phyloP scores from a whole-genome alignment of 2,329 filamentous ascomycete species.

The Pseudocercospora crystallina region DNA sequence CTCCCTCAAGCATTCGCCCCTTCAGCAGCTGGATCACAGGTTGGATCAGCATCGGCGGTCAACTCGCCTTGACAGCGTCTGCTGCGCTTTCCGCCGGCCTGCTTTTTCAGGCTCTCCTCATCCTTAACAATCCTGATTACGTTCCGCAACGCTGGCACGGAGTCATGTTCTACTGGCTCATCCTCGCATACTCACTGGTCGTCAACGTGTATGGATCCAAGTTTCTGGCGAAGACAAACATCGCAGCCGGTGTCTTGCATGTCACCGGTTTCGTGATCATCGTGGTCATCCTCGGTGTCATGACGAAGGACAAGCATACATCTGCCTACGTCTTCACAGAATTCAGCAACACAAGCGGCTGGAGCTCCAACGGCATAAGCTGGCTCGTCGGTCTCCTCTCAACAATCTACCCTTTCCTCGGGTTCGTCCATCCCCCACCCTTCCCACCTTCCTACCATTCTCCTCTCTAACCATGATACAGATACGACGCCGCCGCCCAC shows the following conservation, averaged over 20 bases:
- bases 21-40: constrained; percentile 41
- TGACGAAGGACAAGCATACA: constrained; percentile 38
- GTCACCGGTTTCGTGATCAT: constrained; percentile 51
- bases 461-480: background rate
- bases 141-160: constrained; percentile 26
- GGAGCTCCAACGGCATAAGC: constrained; percentile 19
- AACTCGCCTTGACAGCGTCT: constrained; percentile 20
- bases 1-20: constrained; percentile 35
- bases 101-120: constrained; percentile 22
- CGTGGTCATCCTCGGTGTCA: constrained; percentile 42
- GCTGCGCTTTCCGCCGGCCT: constrained; percentile 18
- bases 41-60: constrained; percentile 25
- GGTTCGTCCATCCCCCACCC: background rate
- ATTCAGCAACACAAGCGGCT: constrained; percentile 21
- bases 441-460: background rate
- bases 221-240: constrained; percentile 45
- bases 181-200: constrained; percentile 20
- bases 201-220: constrained; percentile 23
- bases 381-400: constrained; percentile 21
- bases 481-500: constrained; percentile 21
- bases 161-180: constrained; percentile 24
- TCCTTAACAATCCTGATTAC: constrained; percentile 22
- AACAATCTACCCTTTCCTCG: constrained; percentile 22
- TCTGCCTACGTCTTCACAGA: constrained; percentile 18
- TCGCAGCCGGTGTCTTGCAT: constrained; percentile 44